Evolutionary conservation across 768 basidiomycete genomes (phyloP), one percentile per base, ranked within the genome.

Genomic region (Calvatia gigantea): DNA sequence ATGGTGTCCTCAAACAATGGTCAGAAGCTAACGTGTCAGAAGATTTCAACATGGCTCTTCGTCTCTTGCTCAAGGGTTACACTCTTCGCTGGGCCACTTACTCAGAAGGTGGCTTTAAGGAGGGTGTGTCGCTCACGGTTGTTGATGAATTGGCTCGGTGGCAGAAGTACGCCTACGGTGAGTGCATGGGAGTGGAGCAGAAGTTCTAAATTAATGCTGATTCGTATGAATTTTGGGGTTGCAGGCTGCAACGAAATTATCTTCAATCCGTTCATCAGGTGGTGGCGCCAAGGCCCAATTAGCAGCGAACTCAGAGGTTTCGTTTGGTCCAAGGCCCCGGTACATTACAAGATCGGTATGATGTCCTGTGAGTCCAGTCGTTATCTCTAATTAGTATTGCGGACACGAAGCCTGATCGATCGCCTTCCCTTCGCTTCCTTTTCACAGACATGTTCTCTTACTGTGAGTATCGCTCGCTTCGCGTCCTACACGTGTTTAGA

Each of bases 71-170:
- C 51, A 76, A 82, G 51, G 87, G 85, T 2, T 91, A 89, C 64
- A 85, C 82, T 53, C 77, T 91, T 58, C 79, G 87, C 11, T 87
- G 89, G 91, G 89, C 91, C 31, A 89, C 89, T 1, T 95, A 95
- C 69, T 86, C 83, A 1, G 77, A 88, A 31, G 85, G 91, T 32
- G 88, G 84, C 6, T 95, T 94, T 71, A 89, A 94, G 73, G 93
- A 95, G 64, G 93, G 93, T 53, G 93, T 95, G 19, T 86, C 84
- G 4, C 72, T 95, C 45, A 93, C 91, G 0, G 82, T 86, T 54
- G 91, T 91, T 25, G 93, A 96, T 68, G 94, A 96, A 68, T 69
- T 96, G 17, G 91, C 91, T 44, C 71, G 94, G 8, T 95, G 94
- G 94, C 91, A 94, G 61, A 96, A 94, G 59, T 79, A 79, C 56